phyloP scores from a whole-genome alignment of 164 flowering plant species.

The Vitis cinerea region DNA sequence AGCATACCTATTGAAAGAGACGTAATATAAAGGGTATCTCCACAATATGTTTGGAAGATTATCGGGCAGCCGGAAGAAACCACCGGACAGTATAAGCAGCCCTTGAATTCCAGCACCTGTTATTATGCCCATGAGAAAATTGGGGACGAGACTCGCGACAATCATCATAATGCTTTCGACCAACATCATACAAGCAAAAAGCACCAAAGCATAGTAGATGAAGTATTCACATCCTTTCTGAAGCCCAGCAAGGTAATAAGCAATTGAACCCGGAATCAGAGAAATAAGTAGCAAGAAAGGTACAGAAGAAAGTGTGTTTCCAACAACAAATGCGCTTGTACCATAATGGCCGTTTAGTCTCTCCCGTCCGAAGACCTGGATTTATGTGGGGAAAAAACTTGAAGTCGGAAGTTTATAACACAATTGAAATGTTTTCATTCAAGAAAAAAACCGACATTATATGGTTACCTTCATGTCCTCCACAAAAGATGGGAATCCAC shows the following conservation, averaged over 20 bases:
- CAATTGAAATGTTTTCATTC: no score
- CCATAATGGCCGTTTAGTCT: conserved; percentile 51
- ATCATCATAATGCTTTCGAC: conserved; percentile 61
- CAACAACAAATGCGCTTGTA: conserved; percentile 30
- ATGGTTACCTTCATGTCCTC: conserved; percentile 52
- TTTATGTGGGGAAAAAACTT: not conserved
- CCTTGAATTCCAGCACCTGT: conserved; percentile 54
- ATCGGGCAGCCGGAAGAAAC: conserved; percentile 32
- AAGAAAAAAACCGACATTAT: no score
- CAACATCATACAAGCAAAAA: conserved; percentile 32
- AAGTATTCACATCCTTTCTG: conserved; percentile 29
- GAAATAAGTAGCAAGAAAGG: conserved; percentile 38
- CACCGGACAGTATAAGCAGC: conserved; percentile 27
- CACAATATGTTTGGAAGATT: conserved; percentile 31
- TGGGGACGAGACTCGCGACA: conserved; percentile 46
- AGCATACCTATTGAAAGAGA: conserved; percentile 34
- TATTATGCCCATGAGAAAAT: conserved; percentile 56
- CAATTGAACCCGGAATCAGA: conserved; percentile 33
- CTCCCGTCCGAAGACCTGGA: conserved; percentile 35
- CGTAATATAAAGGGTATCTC: conserved; percentile 33
- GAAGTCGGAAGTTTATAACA: no score
- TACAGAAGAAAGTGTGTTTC: conserved; percentile 39
- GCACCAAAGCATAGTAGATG: conserved; percentile 13
- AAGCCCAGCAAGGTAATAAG: conserved; percentile 37
- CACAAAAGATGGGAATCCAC: conserved; percentile 61